These are phyloP conservation scores for Aureobasidium sp. DNA, from an alignment of 2,329 filamentous ascomycete genomes.

Conservation along the genomic window DNA sequence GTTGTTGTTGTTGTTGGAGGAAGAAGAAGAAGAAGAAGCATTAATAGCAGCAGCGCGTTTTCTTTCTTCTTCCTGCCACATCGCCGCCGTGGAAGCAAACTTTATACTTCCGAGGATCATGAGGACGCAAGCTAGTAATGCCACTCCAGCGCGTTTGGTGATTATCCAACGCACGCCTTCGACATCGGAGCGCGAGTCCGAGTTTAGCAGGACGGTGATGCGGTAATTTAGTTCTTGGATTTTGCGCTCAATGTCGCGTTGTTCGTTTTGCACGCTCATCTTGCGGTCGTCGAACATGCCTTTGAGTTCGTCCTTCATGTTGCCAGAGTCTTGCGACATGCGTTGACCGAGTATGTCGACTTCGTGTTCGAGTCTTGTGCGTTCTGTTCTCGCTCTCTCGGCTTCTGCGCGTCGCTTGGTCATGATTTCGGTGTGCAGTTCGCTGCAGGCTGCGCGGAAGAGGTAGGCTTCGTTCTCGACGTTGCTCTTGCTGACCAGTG, in stretches of 20 bases:
- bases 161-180: constrained; percentile 85
- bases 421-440: constrained; percentile 78
- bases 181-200: constrained; percentile 84
- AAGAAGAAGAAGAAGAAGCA: background rate
- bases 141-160: constrained; percentile 54
- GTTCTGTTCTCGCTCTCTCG: constrained; percentile 73
- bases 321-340: constrained; percentile 71
- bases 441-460: constrained; percentile 87
- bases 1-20: background rate
- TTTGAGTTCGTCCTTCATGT: constrained; percentile 82
- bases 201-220: constrained; percentile 83
- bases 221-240: constrained; percentile 96
- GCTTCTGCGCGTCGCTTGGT: constrained; percentile 68
- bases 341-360: constrained; percentile 85
- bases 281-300: constrained; percentile 95
- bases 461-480: constrained; percentile 92
- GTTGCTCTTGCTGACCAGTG: constrained; percentile 79
- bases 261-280: constrained; percentile 83
- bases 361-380: constrained; percentile 83
- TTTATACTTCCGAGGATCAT: constrained; percentile 35
- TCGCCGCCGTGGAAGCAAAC: constrained; percentile 31
- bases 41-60: constrained; percentile 22
- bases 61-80: constrained; percentile 30
- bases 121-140: constrained; percentile 41
- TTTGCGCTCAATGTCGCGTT: constrained; percentile 74